Evolutionary conservation across 1,284 basidiomycete species (phyloP), one percentile per base, ranked within the genome.

Genomic region (Leccinum subrobustum): DNA sequence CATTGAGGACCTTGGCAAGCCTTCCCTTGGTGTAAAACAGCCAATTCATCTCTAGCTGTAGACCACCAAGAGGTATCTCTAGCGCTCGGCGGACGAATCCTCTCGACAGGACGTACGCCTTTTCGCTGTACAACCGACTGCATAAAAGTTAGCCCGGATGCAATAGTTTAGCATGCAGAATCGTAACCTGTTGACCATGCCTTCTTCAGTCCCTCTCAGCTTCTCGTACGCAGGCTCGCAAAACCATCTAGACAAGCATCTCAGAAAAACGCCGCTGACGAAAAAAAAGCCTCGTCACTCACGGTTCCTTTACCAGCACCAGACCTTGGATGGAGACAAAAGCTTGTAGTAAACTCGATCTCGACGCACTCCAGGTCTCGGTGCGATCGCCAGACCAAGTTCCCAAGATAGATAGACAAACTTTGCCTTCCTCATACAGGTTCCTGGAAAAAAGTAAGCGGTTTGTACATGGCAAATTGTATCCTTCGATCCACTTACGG

Each of bases 391-490:
- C 95, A 1, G 87, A 83, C 95, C 95, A 98, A 0, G 95, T 97
- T 18, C 93, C 93, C 4, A 97, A 77, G 52, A 98, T 91, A 25
- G 92, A 95, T 54, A 98, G 75, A 70, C 95, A 98, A 44, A 98
- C 94, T 74, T 96, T 96, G 51, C 95, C 95, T 67, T 98, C 95
- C 71, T 96, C 94, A 68, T 98, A 98, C 54, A 97, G 77, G 75
- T 98, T 97, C 27, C 88, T 90, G 63, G 47, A 59, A 20, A 47
- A 44, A 52, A 31, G 57, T 20, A 29, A 3, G 11, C 3, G 7
- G 58, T 58, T 57, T 56, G 29, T 53, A 62, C 59, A 56, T 37
- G 16, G 18, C 37, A 14, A 42, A 9, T 27, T 51, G 39, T 7
- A 31, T 52, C 14, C 6, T 54, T n/a, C 11, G 31, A 50, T 60